Evolutionary conservation across 2,329 filamentous ascomycete genomes (phyloP).

Genomic region (Pseudopithomyces maydicus): DNA sequence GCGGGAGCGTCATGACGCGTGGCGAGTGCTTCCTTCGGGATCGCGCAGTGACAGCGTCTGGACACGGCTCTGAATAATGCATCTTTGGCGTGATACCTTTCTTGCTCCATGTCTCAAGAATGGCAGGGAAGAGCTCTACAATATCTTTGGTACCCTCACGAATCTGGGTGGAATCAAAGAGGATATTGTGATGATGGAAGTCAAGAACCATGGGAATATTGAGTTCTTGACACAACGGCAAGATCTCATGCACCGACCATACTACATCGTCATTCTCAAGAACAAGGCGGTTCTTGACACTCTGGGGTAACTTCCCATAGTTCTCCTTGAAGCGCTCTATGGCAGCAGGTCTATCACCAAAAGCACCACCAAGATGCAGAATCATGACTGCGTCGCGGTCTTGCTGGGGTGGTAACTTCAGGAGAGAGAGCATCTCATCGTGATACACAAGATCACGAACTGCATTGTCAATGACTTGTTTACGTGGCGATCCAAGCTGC

Average conservation of each 20-base stretch:
- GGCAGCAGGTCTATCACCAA: constrained; percentile 82
- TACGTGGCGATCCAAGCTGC: constrained; percentile 82
- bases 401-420: constrained; percentile 77
- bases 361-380: constrained; percentile 88
- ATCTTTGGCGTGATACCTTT: constrained; percentile 93
- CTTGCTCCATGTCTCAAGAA: constrained; percentile 79
- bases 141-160: constrained; percentile 88
- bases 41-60: constrained; percentile 75
- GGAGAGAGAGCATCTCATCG: constrained; percentile 77
- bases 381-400: constrained; percentile 93
- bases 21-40: constrained; percentile 86
- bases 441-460: constrained; percentile 87
- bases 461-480: constrained; percentile 75
- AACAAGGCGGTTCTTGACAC: constrained; percentile 80
- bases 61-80: constrained; percentile 88
- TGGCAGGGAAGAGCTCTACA: constrained; percentile 73
- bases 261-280: constrained; percentile 94
- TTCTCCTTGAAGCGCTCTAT: constrained; percentile 78
- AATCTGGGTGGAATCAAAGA: constrained; percentile 74
- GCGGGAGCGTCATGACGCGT: constrained; percentile 78
- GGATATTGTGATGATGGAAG: constrained; percentile 94
- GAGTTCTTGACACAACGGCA: constrained; percentile 91
- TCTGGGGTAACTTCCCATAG: constrained; percentile 68
- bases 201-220: constrained; percentile 92
- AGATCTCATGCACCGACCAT: constrained; percentile 88